Evolutionary conservation across 1,284 basidiomycete species (phyloP).

Genomic region (Leccinum solheimii): DNA sequence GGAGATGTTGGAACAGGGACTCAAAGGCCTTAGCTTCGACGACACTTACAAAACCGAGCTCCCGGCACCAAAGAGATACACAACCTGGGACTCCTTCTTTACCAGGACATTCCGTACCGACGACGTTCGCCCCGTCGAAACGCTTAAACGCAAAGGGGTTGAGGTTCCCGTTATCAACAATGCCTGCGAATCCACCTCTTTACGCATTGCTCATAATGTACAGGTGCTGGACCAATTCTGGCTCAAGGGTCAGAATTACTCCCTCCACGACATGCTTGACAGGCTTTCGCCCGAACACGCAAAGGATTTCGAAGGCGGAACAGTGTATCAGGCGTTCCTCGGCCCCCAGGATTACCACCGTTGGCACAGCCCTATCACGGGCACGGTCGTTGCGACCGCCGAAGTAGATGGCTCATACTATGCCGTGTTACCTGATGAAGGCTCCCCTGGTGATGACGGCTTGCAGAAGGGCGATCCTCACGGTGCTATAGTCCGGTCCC

Average conservation of each 20-base stretch:
- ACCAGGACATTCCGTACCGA: background rate
- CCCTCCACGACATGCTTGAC: slow-evolving; percentile 39
- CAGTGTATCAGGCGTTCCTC: slow-evolving; percentile 56
- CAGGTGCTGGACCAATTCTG: slow-evolving; percentile 43
- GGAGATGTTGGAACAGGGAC: background rate
- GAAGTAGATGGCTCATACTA: slow-evolving; percentile 52
- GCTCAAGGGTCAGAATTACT: slow-evolving; percentile 50
- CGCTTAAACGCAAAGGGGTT: background rate
- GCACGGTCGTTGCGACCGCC: slow-evolving; percentile 42
- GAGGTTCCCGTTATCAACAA: slow-evolving; percentile 35
- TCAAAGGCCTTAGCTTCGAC: slow-evolving; percentile 1
- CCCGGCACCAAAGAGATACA: background rate
- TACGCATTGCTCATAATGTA: slow-evolving; percentile 38
- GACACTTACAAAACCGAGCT: background rate
- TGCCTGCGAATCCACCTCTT: slow-evolving; percentile 48
- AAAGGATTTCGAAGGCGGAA: slow-evolving; percentile 38
- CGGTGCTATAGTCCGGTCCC: slow-evolving; percentile 41
- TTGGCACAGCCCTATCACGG: slow-evolving; percentile 54
- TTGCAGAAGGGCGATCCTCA: slow-evolving; percentile 16
- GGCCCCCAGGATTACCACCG: slow-evolving; percentile 50
- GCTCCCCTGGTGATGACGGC: background rate
- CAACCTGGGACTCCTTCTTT: slow-evolving; percentile 10
- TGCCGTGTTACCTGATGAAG: slow-evolving; percentile 26
- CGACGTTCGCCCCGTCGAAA: slow-evolving; percentile 37
- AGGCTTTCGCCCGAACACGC: background rate